Evolutionary conservation across 495 filamentous ascomycete genomes (phyloP), one percentile per base, ranked within the genome.

Genomic region (Aspergillus incahuasiensis): DNA sequence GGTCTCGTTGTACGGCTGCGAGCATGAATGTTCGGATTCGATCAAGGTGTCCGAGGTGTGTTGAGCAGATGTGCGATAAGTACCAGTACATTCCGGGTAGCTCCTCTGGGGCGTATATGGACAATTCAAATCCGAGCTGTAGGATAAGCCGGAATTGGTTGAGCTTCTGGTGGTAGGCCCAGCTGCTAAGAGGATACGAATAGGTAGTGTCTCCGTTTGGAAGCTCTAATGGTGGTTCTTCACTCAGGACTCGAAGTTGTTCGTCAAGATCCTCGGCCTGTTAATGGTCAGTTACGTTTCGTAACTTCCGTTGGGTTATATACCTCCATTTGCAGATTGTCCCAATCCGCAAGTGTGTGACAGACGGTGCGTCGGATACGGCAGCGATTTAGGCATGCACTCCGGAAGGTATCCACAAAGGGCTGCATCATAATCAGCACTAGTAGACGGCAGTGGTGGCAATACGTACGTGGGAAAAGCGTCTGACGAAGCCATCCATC

Each of bases 81-180:
- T 89, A 95, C 86, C 88, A 92, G 66, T 96, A 97, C 89, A 96
- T 96, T 15, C 82, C 85, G 12, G 86, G 81, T 6, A 94, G 76
- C 71, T 99, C 94, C 66, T 96, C 88, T 1, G 86, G 80, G 20
- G 89, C 83, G 64, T 97, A 97, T 22, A 95, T 83, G 8, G 91
- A 85, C 16, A 96, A 84, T 68, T 97, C 94, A 65, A 99, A 97
- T n/a, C 94, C 94, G 50, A 96, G 84, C 67, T 96, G 90, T 12
- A 96, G 77, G 43, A 94, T 86, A 76, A 86, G 87, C 56, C 92
- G 86, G 81, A 97, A 88, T 61, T 94, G 84, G 8, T 78, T 82
- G 2, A 97, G 78, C 66, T 96, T 97, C 63, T 96, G 87, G 51
- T 90, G 82, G 64, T 92, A 94, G 0, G 85, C 82, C 94, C 94